Base-by-base conservation (phyloP, 805 yeast genomes). In the Metschnikowia lunata region DNA sequence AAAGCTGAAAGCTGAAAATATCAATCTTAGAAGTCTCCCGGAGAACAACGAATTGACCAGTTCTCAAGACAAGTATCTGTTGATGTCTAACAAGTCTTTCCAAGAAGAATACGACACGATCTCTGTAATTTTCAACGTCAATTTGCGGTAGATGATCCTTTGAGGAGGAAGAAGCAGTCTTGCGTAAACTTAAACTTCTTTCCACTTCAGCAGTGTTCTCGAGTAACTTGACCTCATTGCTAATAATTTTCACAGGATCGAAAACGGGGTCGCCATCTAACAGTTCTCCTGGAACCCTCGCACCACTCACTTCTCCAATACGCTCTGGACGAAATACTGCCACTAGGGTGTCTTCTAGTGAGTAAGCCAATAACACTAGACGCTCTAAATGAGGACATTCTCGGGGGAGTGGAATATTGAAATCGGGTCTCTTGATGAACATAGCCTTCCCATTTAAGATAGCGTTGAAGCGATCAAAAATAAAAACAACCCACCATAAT, bases 401-500 rank as follows among this genome's bases (percentile, higher is more conserved):
- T 8, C 29, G 39, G 1, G 56, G 56, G 1, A 44, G 48, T 9
- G 32, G 43, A 15, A 52, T 34, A 37, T 54, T 50, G 40, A 52
- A 54, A 32, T 54, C 57, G 11, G 46, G 46, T 14, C 52, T 33
- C 23, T 51, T 50, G 32, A 54, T 50, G 30, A 46, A 45, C 45
- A 52, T 43, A 4, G 53, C 55, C 18, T 52, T 50, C 3, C 51
- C 55, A 26, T 52, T 50, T 34, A 48, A 23, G 8, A 50, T 31
- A 8, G 45, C 56, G 36, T 52, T 52, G 41, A 53, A 47, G 9
- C 61, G 49, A 37, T 57, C 60, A 26, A 57, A 47, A n/a, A 52
- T 39, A 28, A 55, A 47, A 4, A 50, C 34, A 15, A 54, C 47
- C 60, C 61, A 57, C 58, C 59, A 57, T n/a, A 57, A 39, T 7